Conservation (phyloP, 1,284 basidiomycete species). For the Sporisorium sorghi region DNA sequence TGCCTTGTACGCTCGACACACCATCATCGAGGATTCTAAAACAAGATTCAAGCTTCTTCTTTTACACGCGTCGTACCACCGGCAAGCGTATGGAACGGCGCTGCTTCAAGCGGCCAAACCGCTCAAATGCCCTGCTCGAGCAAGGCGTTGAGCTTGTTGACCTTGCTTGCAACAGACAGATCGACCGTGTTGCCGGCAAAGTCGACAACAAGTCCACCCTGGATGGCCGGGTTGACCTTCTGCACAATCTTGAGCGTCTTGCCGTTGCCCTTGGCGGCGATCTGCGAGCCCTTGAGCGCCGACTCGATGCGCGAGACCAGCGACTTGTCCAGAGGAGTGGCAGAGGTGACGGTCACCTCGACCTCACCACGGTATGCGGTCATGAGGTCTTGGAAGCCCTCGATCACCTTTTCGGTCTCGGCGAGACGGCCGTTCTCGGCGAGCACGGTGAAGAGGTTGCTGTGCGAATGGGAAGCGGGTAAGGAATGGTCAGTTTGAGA, state of each 20-base stretch:
- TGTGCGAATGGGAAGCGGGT: conserved; percentile 7
- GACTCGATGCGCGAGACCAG: conserved; percentile 63
- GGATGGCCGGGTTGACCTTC: conserved; percentile 67
- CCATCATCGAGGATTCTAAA: conserved; percentile 5
- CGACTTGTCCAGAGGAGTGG: conserved; percentile 67
- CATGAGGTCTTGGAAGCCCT: conserved; percentile 90
- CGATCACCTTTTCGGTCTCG: conserved; percentile 86
- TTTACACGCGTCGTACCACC: too few relatives aligned
- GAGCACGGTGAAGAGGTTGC: conserved; percentile 87
- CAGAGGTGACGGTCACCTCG: conserved; percentile 86
- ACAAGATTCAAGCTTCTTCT: conserved; percentile 8
- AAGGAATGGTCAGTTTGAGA: not conserved
- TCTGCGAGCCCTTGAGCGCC: conserved; percentile 64
- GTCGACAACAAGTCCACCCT: conserved; percentile 85
- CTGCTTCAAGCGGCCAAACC: too few relatives aligned
- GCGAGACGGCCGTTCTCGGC: conserved; percentile 92
- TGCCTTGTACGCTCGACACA: not conserved
- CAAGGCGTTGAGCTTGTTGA: conserved; percentile 92
- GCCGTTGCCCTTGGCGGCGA: conserved; percentile 59
- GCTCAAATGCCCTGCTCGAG: conserved; percentile 70
- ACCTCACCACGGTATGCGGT: conserved; percentile 92
- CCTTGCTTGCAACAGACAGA: conserved; percentile 88
- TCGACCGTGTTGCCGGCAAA: conserved; percentile 99
- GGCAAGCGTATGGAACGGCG: too few relatives aligned
- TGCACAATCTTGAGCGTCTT: conserved; percentile 66